Conservation (phyloP, 805 yeast genomes). For the Tetrapisispora taiwanensis region DNA sequence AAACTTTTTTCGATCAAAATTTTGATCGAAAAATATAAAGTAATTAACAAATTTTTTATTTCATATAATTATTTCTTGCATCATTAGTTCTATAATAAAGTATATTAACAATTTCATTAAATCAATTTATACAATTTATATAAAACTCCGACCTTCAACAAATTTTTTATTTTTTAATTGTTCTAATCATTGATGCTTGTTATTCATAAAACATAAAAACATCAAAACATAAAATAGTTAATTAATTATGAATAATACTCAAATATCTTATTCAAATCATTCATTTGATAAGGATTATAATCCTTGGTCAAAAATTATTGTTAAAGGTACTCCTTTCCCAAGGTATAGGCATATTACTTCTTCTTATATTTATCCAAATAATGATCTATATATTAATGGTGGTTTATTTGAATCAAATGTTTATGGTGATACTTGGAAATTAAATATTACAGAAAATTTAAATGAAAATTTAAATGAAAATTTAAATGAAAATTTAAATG, state of each 20-base stretch:
- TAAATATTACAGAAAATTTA: constrained; percentile 31
- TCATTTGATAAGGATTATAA: constrained; percentile 24
- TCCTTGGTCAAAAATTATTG: constrained; percentile 60
- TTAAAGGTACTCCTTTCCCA: constrained; percentile 79
- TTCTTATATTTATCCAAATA: constrained; percentile 60
- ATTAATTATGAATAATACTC: neutral
- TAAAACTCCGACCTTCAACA: too few species aligned
- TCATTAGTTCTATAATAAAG: too few species aligned
- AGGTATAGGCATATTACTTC: constrained; percentile 89
- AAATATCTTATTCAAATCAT: constrained; percentile 13
- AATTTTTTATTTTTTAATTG: too few species aligned
- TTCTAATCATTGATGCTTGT: too few species aligned
- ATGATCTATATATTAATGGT: constrained; percentile 83
- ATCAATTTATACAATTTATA: too few species aligned
- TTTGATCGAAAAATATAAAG: too few species aligned
- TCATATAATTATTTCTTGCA: too few species aligned
- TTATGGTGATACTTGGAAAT: constrained; percentile 91
- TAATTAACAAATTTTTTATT: too few species aligned
- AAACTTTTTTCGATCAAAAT: too few species aligned
- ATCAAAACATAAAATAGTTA: too few species aligned
- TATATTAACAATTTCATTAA: too few species aligned
- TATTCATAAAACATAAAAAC: too few species aligned
- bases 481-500: constrained; percentile 20
- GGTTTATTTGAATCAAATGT: constrained; percentile 89
- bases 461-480: constrained; percentile 30